These are phyloP conservation scores for Penicillium glabrum DNA, from an alignment of 2,329 filamentous ascomycete species.

Conservation along the genomic window DNA sequence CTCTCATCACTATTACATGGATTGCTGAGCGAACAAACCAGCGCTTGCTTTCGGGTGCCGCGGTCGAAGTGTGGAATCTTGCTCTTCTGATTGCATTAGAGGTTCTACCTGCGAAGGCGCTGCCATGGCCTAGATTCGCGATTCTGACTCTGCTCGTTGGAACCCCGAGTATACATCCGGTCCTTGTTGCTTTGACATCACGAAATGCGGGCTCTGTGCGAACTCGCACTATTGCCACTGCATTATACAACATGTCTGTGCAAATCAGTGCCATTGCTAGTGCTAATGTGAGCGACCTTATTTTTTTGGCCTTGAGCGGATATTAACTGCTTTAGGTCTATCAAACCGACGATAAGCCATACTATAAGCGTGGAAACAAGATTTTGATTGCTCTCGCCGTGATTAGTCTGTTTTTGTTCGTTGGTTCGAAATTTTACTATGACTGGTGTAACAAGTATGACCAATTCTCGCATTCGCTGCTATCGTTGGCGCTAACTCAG, in stretches of 20 bases:
- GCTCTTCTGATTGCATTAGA: constrained; percentile 55
- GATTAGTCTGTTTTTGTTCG: constrained; percentile 52
- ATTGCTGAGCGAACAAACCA: constrained; percentile 58
- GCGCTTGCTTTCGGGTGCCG: constrained; percentile 53
- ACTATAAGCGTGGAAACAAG: constrained; percentile 59
- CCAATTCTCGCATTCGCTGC: neutral
- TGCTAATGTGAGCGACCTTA: constrained; percentile 32
- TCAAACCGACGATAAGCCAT: constrained; percentile 54
- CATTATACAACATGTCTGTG: constrained; percentile 49
- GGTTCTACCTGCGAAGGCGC: constrained; percentile 48
- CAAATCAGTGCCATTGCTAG: constrained; percentile 43
- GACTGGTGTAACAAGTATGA: constrained; percentile 41
- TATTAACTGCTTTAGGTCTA: constrained; percentile 50
- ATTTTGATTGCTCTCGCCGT: constrained; percentile 56
- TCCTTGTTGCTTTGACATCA: constrained; percentile 49
- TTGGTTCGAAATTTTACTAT: constrained; percentile 45
- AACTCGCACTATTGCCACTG: constrained; percentile 44
- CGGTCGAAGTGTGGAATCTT: constrained; percentile 55
- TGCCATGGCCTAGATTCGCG: constrained; percentile 54
- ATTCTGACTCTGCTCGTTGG: constrained; percentile 56
- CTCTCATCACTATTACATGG: constrained; percentile 54
- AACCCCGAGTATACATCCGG: constrained; percentile 60
- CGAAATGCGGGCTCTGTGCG: constrained; percentile 45
- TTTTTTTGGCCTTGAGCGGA: neutral
- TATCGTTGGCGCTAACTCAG: neutral